A percentile compares a stretch with the other conserved stretches of the same genome.
These are phyloP conservation scores for Saccharomycopsis hybrid DNA, from an alignment of 1,139 yeast species.

Conservation along the genomic window DNA sequence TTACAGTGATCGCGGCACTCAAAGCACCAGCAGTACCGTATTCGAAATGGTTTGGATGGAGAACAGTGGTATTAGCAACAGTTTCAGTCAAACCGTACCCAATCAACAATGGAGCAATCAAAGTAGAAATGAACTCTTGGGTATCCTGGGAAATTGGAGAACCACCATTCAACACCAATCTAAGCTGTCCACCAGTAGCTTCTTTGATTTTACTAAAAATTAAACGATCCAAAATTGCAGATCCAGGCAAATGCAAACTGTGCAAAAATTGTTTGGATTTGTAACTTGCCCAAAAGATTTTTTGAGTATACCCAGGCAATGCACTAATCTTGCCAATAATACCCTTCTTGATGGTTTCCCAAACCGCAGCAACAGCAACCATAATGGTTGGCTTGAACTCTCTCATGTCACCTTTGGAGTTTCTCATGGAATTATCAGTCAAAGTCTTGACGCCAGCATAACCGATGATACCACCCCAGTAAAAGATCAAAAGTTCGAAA, in stretches of 20 bases:
- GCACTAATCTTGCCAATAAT: constrained; percentile 67
- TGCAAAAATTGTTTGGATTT: constrained; percentile 59
- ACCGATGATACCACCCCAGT: constrained; percentile 90
- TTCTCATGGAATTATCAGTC: constrained; percentile 71
- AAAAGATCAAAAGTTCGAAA: constrained; percentile 70
- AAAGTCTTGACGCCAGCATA: constrained; percentile 92
- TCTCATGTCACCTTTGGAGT: constrained; percentile 82
- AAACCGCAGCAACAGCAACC: constrained; percentile 99
- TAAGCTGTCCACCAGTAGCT: constrained; percentile 91
- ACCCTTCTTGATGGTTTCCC: constrained; percentile 96
- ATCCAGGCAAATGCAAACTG: constrained; percentile 67
- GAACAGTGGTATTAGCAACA: constrained; percentile 76
- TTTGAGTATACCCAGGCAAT: constrained; percentile 64
- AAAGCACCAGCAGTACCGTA: constrained; percentile 77
- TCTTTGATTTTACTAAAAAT: constrained; percentile 84
- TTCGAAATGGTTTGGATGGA: constrained; percentile 60
- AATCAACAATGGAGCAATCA: constrained; percentile 81
- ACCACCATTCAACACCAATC: constrained; percentile 82
- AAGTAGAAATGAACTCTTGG: constrained; percentile 71
- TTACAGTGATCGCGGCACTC: constrained; percentile 77
- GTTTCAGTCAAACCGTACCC: constrained; percentile 99
- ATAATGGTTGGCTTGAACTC: constrained; percentile 87
- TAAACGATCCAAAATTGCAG: constrained; percentile 53
- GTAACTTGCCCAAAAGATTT: constrained; percentile 85
- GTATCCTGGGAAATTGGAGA: constrained; percentile 84